Evolutionary conservation across 208 protist species (phyloP).

Genomic region (Crithidia sp.): DNA sequence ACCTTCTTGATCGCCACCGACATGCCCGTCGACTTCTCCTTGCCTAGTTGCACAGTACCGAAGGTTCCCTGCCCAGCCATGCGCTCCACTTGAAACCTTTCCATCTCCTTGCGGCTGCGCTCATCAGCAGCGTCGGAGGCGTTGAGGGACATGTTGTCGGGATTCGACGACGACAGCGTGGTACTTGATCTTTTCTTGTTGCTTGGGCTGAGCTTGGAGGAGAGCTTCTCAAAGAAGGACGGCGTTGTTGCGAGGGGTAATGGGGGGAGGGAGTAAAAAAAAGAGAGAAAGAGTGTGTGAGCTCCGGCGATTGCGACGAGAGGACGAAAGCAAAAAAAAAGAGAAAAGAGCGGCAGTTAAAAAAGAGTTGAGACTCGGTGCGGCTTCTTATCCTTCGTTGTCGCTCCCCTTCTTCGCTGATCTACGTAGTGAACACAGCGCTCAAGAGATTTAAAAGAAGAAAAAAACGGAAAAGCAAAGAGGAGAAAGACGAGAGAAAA

Average conservation of each 20-base stretch:
- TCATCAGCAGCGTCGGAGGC: conserved; percentile 69
- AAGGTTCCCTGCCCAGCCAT: conserved; percentile 97
- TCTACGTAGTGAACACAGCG: no score
- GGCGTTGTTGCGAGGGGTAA: conserved; percentile 16
- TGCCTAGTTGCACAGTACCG: conserved; percentile 95
- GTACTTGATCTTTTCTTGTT: conserved; percentile 35
- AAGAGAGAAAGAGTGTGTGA: background rate
- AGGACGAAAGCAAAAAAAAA: background rate
- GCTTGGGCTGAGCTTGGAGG: conserved; percentile 27
- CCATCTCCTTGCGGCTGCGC: conserved; percentile 77
- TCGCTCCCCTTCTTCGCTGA: no score
- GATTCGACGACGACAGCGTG: conserved; percentile 19
- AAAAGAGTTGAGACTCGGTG: background rate
- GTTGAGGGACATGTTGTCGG: conserved; percentile 62
- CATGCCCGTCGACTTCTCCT: conserved; percentile 65
- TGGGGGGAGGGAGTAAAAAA: background rate
- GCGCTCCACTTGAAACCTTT: conserved; percentile 89
- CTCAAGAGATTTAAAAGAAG: background rate
- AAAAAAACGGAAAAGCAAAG: conserved; percentile 10
- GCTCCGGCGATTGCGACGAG: background rate
- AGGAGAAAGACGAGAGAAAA: conserved; percentile 6
- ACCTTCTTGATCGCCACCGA: conserved; percentile 90
- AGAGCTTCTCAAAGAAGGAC: conserved; percentile 30
- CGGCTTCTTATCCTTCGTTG: no score
- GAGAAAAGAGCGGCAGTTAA: background rate